Conservation (phyloP, 306 rosid species). For the Betula pendula region DNA sequence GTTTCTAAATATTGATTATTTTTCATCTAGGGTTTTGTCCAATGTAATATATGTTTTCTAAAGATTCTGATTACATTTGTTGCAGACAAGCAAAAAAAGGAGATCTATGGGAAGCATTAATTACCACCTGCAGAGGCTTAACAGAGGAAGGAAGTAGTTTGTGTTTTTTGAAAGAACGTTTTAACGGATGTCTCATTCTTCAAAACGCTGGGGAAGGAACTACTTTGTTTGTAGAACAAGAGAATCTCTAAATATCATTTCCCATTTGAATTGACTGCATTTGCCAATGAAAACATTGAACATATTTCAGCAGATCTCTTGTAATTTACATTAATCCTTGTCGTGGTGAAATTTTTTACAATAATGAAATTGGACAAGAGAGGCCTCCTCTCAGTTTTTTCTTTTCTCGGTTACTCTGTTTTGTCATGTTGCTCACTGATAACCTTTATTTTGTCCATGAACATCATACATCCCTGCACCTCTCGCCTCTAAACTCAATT, state of each 20-base stretch:
- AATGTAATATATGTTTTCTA: neutral
- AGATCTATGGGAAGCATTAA: slow-evolving; percentile 82
- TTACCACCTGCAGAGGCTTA: slow-evolving; percentile 91
- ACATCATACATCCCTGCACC: neutral
- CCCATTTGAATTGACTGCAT: neutral
- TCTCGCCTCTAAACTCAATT: neutral
- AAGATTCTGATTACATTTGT: slow-evolving; percentile 23
- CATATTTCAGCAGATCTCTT: neutral
- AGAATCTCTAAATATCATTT: slow-evolving; percentile 16
- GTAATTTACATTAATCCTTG: neutral
- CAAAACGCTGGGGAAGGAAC: slow-evolving; percentile 8
- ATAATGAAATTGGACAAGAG: neutral
- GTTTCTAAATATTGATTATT: neutral
- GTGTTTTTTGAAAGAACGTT: slow-evolving; percentile 12
- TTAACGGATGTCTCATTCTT: slow-evolving; percentile 1
- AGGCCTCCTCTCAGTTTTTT: neutral
- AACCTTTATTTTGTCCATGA: neutral
- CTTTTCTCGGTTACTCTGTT: neutral
- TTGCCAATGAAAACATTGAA: neutral
- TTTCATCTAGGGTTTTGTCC: slow-evolving; percentile 7
- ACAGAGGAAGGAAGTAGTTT: slow-evolving; percentile 72
- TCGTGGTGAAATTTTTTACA: neutral
- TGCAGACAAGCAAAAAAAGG: slow-evolving; percentile 65
- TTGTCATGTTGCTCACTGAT: neutral
- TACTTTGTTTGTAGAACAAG: slow-evolving; percentile 26